Evolutionary conservation across 805 yeast species (phyloP), one percentile per base, ranked within the genome.

Genomic region (Candida vaughaniae): DNA sequence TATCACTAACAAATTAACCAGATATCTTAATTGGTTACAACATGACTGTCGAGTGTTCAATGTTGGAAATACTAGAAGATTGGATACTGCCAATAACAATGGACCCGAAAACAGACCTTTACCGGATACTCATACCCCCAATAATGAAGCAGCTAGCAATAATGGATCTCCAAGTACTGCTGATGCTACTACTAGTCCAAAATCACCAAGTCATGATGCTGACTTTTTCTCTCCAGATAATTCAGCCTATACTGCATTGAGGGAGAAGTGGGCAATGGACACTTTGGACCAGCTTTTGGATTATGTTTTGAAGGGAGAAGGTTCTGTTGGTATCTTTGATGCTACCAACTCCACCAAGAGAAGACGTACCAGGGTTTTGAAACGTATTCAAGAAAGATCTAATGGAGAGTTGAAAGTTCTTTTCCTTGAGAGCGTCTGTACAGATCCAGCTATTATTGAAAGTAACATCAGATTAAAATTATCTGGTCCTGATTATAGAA

Each of bases 201-300:
- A 32, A 22, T 20, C 29, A 9, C 46, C 49, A 3, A 31, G 14
- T 5, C 97, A 91, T 49, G 77, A 77, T 39, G 96, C 97, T 2
- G 82, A 75, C 39, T 91, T 91, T 55, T 91, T 91, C 63, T 75
- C 82, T 22, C 97, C 98, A 0, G 80, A 77, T 36, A 88, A 93
- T 58, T 61, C 69, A 27, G 66, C 75, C 10, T 78, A 83, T 12
- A 77, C 77, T 3, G 67, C 71, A 22, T 65, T 88, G 30, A 75
- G 98, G 43, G 97, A 91, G 53, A 77, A 84, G 58, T 93, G 98
- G 98, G 99, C 99, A 0, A 81, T 84, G 79, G 95, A 91, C 46
- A 91, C 99, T 0, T 65, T 91, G 39, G 91, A 88, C 42, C 85
- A 83, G 51, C 62, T 91, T 38, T 66, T 91, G 23, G 91, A 90